phyloP scores from a whole-genome alignment of 768 basidiomycete species.

The Melanogaster broomeanus region DNA sequence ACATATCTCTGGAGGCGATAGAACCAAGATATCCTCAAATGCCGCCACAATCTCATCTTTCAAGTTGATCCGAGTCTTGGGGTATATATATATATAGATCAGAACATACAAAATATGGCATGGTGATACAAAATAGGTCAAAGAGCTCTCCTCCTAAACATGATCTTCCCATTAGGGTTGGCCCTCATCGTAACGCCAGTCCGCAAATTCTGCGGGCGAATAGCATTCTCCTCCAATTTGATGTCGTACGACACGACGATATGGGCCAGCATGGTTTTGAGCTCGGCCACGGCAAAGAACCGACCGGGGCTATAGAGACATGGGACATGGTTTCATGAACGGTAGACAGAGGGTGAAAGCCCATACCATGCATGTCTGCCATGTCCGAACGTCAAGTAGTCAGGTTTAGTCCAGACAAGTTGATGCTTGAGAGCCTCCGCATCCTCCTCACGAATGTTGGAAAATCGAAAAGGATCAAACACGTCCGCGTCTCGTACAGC shows the following conservation, averaged over 20 bases:
- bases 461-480: slow-evolving; percentile 52
- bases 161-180: slow-evolving; percentile 5
- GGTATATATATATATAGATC: too few species aligned
- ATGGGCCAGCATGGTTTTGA: slow-evolving; percentile 51
- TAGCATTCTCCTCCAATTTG: slow-evolving; percentile 7
- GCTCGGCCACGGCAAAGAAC: slow-evolving; percentile 43
- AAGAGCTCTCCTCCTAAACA: slow-evolving; percentile 12
- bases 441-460: slow-evolving; percentile 33
- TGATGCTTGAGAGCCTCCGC: slow-evolving; percentile 35
- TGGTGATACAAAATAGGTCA: too few species aligned
- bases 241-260: slow-evolving; percentile 35
- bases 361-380: too few species aligned
- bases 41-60: too few species aligned
- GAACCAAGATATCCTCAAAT: too few species aligned
- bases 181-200: neutral
- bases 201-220: neutral
- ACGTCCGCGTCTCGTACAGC: slow-evolving; percentile 29
- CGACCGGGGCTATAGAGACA: slow-evolving; percentile 29
- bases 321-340: too few species aligned
- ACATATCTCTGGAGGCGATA: too few species aligned
- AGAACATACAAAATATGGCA: too few species aligned
- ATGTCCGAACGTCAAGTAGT: too few species aligned
- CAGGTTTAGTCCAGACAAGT: slow-evolving; percentile 33
- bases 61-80: too few species aligned
- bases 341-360: slow-evolving; percentile 3